Base-by-base conservation (phyloP, 1,139 yeast genomes). In the Diutina scorzettiae region DNA sequence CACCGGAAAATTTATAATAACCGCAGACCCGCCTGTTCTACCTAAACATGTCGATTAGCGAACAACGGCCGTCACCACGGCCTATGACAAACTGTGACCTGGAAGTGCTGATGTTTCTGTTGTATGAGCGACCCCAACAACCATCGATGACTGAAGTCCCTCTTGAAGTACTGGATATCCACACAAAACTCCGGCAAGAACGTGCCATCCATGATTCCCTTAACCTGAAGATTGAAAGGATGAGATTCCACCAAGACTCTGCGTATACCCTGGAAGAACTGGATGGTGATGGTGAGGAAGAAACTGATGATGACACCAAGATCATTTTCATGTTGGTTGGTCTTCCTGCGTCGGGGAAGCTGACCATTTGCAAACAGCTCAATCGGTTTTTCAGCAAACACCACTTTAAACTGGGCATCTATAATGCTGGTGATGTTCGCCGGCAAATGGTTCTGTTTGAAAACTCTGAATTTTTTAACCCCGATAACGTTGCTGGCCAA, bases 331-430 rank as follows among this genome's bases (percentile, higher is more conserved):
- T 81, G 43, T 55, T 80, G 40, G 79, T 79, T 11, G 89, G 87
- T 0, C 61, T 81, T 40, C 87, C 89, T 0, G 87, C 87, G 0
- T 66, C 75, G 20, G 89, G 87, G 2, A 81, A 81, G 57, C 76
- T 83, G 19, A 76, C 86, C 8, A 62, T 79, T 16, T 70, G 80
- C 34, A 63, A 64, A 37, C 78, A 77, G 49, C 55, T 80, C 41
- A 63, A 66, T 24, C 54, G 63, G 8, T 68, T 57, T 47, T 58
- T 77, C 34, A 60, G 59, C 42, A 48, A 53, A 37, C 48, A 47
- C 41, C 45, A 44, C 29, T 46, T 41, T 42, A 62, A 46, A 60
- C 71, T 24, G 69, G 46, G 46, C 20, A 53, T 55, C 40, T 57
- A 55, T 48, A 57, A 57, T 43, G 61, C 61, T 16, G 61, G 61